Percentiles rank a stretch among this genome's conserved stretches.
These are phyloP conservation scores for Yamadazyma olivae DNA, from an alignment of 805 yeast genomes.

Conservation along the genomic window DNA sequence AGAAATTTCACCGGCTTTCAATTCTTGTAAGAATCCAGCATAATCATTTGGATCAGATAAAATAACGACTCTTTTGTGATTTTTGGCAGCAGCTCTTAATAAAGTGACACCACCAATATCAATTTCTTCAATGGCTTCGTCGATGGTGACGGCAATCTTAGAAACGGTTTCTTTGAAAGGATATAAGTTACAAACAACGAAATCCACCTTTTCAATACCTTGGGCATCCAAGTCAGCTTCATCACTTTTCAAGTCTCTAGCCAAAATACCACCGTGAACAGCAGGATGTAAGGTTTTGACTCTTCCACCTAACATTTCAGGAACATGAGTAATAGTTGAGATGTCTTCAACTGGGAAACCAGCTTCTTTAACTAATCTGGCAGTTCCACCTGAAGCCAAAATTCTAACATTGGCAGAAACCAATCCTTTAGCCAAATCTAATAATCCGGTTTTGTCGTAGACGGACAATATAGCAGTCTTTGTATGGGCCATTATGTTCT, in stretches of 20 bases:
- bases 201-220: conserved; percentile 94
- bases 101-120: conserved; percentile 97
- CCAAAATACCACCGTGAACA: conserved; percentile 96
- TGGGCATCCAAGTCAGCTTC: conserved; percentile 84
- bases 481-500: conserved; percentile 31
- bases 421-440: conserved; percentile 95
- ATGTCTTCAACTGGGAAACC: conserved; percentile 98
- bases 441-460: conserved; percentile 93
- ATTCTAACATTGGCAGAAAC: conserved; percentile 85
- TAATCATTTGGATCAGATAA: conserved; percentile 94
- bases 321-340: conserved; percentile 92
- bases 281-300: conserved; percentile 99
- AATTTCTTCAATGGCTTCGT: conserved; percentile 97
- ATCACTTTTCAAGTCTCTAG: conserved; percentile 88
- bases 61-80: conserved; percentile 94
- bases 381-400: conserved; percentile 97
- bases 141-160: conserved; percentile 90
- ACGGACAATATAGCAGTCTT: conserved; percentile 96
- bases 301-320: conserved; percentile 98
- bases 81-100: conserved; percentile 97
- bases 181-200: conserved; percentile 94
- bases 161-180: conserved; percentile 98
- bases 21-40: conserved; percentile 79
- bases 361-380: conserved; percentile 89
- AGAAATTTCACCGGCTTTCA: conserved; percentile 70